phyloP scores from a whole-genome alignment of 2,329 filamentous ascomycete species.

The Celoporthe dispersa region DNA sequence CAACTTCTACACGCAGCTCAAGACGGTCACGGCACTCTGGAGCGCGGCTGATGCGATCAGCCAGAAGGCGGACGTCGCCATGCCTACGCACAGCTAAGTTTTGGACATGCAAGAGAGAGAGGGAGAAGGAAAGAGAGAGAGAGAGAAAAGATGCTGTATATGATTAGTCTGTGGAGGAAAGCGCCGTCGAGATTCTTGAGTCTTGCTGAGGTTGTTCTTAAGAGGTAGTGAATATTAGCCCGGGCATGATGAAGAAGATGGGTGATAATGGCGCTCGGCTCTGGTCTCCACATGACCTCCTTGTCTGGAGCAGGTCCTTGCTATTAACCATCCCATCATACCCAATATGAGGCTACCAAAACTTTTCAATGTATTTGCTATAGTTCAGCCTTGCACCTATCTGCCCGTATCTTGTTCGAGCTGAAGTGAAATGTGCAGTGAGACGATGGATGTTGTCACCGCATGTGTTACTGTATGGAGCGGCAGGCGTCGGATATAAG shows the following conservation, averaged over 20 bases:
- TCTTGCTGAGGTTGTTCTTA: too few relatives aligned
- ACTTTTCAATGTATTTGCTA: not conserved
- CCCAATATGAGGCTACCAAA: not conserved
- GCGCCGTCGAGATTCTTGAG: not conserved
- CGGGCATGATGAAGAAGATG: not conserved
- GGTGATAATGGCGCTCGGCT: too few relatives aligned
- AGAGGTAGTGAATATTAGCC: not conserved
- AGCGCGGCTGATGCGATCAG: conserved; percentile 73
- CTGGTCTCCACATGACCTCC: not conserved
- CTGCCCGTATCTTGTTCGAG: not conserved
- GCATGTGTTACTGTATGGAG: too few relatives aligned
- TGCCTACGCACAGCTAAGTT: conserved; percentile 60
- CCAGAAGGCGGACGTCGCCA: conserved; percentile 72
- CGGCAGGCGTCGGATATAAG: not conserved
- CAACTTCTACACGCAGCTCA: conserved; percentile 94
- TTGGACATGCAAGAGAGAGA: conserved; percentile 40
- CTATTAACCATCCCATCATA: not conserved
- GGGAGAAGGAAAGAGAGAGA: not conserved
- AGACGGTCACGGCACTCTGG: conserved; percentile 97
- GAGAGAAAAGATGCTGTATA: not conserved
- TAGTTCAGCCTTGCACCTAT: not conserved
- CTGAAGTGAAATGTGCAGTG: not conserved
- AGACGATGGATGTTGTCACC: too few relatives aligned
- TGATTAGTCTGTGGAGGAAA: not conserved
- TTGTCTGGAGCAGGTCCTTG: not conserved